Percentiles rank a stretch among this genome's conserved stretches.
phyloP scores from a whole-genome alignment of 768 basidiomycete genomes.

The Amanita subjunquillea region DNA sequence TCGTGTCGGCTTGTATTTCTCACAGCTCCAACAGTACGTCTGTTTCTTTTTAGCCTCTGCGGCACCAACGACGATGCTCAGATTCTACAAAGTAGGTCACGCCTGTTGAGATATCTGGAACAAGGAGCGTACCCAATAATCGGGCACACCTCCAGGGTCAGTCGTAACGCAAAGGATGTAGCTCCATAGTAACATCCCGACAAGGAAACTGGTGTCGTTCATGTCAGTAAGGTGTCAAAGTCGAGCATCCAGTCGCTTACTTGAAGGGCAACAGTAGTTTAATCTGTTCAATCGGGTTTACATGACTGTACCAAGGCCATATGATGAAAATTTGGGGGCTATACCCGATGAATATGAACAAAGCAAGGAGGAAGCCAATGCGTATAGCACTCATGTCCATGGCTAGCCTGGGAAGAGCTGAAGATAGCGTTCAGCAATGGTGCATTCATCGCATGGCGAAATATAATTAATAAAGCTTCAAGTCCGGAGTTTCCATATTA shows the following conservation, averaged over 20 bases:
- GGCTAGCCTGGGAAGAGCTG: not conserved
- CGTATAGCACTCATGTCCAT: not conserved
- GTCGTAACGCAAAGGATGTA: conserved; percentile 77
- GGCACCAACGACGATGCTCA: not conserved
- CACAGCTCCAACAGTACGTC: conserved; percentile 82
- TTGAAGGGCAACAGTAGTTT: conserved; percentile 80
- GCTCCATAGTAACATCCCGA: conserved; percentile 79
- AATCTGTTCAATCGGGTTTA: conserved; percentile 62
- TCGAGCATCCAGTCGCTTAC: conserved; percentile 31
- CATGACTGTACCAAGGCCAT: conserved; percentile 80
- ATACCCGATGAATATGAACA: conserved; percentile 58
- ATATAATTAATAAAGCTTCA: too few species aligned
- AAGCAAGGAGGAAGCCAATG: not conserved
- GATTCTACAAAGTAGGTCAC: not conserved
- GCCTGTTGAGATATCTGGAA: conserved; percentile 28
- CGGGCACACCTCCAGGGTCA: conserved; percentile 79
- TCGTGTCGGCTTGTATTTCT: conserved; percentile 78
- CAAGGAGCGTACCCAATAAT: conserved; percentile 53
- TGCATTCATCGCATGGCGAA: not conserved
- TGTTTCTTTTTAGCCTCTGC: conserved; percentile 85
- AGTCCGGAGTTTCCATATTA: too few species aligned
- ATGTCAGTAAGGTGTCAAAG: not conserved
- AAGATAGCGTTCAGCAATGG: not conserved
- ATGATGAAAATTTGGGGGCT: conserved; percentile 85
- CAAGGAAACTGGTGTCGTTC: conserved; percentile 48